Evolutionary conservation across 2,329 filamentous ascomycete species (phyloP).

Genomic region (Parasarocladium wereldwijsianum): DNA sequence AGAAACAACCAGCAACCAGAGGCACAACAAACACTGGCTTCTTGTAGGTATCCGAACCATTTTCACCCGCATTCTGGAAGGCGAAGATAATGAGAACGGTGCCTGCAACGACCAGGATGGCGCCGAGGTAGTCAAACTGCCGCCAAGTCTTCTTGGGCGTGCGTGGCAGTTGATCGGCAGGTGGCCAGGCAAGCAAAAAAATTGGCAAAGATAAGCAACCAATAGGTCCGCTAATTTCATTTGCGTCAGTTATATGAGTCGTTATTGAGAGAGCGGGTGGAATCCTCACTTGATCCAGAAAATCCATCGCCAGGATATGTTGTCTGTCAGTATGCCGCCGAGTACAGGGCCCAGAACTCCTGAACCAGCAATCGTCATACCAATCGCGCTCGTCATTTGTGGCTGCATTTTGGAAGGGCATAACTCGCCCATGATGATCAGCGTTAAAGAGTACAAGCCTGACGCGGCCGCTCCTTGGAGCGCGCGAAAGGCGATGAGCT

Average conservation of each 20-base stretch:
- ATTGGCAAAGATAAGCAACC: conserved; percentile 28
- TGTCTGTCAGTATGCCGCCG: conserved; percentile 34
- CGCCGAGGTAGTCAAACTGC: conserved; percentile 38
- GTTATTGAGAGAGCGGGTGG: neutral
- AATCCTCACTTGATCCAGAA: conserved; percentile 43
- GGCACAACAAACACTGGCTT: conserved; percentile 19
- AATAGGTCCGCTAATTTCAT: conserved; percentile 31
- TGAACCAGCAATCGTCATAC: conserved; percentile 30
- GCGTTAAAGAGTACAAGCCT: conserved; percentile 34
- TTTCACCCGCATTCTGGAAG: conserved; percentile 34
- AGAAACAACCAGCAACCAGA: conserved; percentile 13
- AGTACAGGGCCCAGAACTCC: conserved; percentile 37
- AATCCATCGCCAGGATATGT: conserved; percentile 36
- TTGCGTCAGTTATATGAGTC: conserved; percentile 5
- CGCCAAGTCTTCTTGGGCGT: conserved; percentile 26
- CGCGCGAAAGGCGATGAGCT: conserved; percentile 34
- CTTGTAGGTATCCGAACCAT: conserved; percentile 24
- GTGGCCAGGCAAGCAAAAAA: conserved; percentile 37
- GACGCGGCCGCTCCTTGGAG: conserved; percentile 34
- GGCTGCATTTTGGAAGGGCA: conserved; percentile 23
- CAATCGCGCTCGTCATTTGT: conserved; percentile 31
- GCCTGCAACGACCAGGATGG: conserved; percentile 35
- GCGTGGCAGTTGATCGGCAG: conserved; percentile 21
- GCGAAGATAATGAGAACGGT: conserved; percentile 41
- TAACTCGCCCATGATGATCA: conserved; percentile 39